Conservation (phyloP, 2,329 filamentous ascomycete species). For the Lasiodiplodia gonubiensis region DNA sequence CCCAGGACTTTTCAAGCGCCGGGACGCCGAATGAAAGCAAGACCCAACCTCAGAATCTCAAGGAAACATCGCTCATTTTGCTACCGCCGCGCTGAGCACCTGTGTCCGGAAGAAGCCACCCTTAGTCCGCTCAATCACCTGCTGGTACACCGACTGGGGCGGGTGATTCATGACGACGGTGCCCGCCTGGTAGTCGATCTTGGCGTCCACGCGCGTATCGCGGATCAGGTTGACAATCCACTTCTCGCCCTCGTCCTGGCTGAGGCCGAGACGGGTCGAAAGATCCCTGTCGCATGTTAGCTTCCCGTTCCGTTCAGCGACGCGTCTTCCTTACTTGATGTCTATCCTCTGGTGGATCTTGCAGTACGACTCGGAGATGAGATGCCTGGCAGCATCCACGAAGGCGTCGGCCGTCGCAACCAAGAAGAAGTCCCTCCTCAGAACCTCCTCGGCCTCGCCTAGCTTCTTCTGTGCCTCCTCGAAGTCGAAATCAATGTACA, state of each 20-base stretch:
- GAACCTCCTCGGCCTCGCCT: constrained; percentile 83
- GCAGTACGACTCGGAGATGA: constrained; percentile 99
- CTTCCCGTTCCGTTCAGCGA: constrained; percentile 27
- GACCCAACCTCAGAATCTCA: constrained; percentile 15
- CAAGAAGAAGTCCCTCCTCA: constrained; percentile 95
- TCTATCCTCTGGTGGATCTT: constrained; percentile 99
- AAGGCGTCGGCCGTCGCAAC: constrained; percentile 83
- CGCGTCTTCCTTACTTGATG: constrained; percentile 69
- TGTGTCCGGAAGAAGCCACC: constrained; percentile 98
- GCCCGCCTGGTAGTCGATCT: constrained; percentile 99
- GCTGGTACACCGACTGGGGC: constrained; percentile 97
- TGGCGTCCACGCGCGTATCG: constrained; percentile 95
- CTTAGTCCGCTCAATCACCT: constrained; percentile 99
- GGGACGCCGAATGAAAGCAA: constrained; percentile 26
- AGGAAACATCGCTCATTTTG: constrained; percentile 45
- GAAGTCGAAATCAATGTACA: constrained; percentile 97
- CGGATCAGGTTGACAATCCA: constrained; percentile 99
- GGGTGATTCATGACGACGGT: constrained; percentile 99
- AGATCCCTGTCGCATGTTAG: constrained; percentile 67
- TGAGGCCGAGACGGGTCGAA: constrained; percentile 86
- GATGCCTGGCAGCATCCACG: constrained; percentile 90
- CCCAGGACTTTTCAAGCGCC: constrained; percentile 24
- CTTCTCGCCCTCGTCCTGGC: constrained; percentile 96
- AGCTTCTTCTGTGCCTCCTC: constrained; percentile 94
- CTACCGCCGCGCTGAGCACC: constrained; percentile 72